Percentiles rank a stretch among this genome's conserved stretches.
Evolutionary conservation across 2,329 filamentous ascomycete species (phyloP).

Genomic region (Diaporthe sp.): DNA sequence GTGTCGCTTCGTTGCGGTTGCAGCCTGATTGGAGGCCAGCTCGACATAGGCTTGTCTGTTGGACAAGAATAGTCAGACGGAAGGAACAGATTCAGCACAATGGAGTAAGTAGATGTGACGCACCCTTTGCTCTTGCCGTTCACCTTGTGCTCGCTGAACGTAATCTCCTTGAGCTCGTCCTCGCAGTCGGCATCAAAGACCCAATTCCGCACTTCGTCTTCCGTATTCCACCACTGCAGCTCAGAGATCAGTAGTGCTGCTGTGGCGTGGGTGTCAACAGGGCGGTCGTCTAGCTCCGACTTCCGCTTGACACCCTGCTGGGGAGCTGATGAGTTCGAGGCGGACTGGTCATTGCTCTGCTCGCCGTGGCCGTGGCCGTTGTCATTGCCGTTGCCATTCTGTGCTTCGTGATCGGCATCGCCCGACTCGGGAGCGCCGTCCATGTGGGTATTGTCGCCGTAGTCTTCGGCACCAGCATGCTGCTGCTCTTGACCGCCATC

Average conservation of each 20-base stretch:
- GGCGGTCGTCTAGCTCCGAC: slow-evolving; percentile 69
- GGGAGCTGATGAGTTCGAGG: slow-evolving; percentile 43
- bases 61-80: slow-evolving; percentile 38
- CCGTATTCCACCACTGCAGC: slow-evolving; percentile 95
- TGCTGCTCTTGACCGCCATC: slow-evolving; percentile 35
- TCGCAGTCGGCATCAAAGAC: slow-evolving; percentile 84
- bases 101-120: slow-evolving; percentile 47
- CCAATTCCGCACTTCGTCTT: slow-evolving; percentile 95
- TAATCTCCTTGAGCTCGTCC: slow-evolving; percentile 89
- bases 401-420: slow-evolving; percentile 53
- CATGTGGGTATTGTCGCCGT: slow-evolving; percentile 55
- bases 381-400: slow-evolving; percentile 54
- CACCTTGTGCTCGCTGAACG: slow-evolving; percentile 98
- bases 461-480: slow-evolving; percentile 53
- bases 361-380: slow-evolving; percentile 55
- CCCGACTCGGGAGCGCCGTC: slow-evolving; percentile 48
- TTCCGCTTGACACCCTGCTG: slow-evolving; percentile 73
- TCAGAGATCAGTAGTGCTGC: slow-evolving; percentile 88
- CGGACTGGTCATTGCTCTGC: slow-evolving; percentile 54
- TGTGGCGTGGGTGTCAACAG: slow-evolving; percentile 71
- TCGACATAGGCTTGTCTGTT: slow-evolving; percentile 84
- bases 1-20: slow-evolving; percentile 85
- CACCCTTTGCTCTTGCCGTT: slow-evolving; percentile 99
- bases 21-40: slow-evolving; percentile 85
- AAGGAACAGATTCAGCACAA: too few species aligned